Evolutionary conservation across 306 rosid species (phyloP), one percentile per base, ranked within the genome.

Genomic region (Castanea crenata): DNA sequence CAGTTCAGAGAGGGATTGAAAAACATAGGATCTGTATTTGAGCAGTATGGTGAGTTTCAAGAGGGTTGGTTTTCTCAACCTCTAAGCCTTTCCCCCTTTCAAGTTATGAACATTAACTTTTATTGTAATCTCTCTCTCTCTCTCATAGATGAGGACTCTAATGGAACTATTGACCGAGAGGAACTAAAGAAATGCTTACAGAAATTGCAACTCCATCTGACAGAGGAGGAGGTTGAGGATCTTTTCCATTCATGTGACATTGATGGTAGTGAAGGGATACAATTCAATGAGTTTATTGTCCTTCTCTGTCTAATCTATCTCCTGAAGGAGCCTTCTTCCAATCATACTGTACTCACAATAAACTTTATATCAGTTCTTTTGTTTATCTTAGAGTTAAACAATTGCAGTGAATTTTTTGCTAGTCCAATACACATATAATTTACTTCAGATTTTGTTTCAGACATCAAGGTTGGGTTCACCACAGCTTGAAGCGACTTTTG

Each of bases 251-350:
- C 90, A 38, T 94, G 97, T 84, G 98, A 92, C 77, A 81, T 94
- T 31, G 94, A 94, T 85, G 92, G 89, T 67, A 90, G 92, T 86
- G 86, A 90, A 58, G 97, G 97, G 75, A 91, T 92, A 83, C 92
- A 92, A 55, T 91, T 91, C 79, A 94, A 88, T 46, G 98, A 94
- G 78, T 92, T 94, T 65, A 94, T 94, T 58, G 97, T 91, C 79
- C 98, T 92, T 71, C 88, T 94, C 13, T 94, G 97, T 78, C 95
- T 94, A 78, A 81, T 92, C 56, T 94, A 94, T 87, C 87, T 92
- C 80, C 82, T 91, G 72, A 86, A 87, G 82, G 90, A 90, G 71
- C 83, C 87, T 73, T 74, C 87, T 74, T 76, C 88, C 55, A 69
- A 89, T 46, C 51, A 87, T 61, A 78, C 63, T 21, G 98, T 92